These are phyloP conservation scores for Wickerhamiella parazyma DNA, from an alignment of 805 yeast species.

Conservation along the genomic window DNA sequence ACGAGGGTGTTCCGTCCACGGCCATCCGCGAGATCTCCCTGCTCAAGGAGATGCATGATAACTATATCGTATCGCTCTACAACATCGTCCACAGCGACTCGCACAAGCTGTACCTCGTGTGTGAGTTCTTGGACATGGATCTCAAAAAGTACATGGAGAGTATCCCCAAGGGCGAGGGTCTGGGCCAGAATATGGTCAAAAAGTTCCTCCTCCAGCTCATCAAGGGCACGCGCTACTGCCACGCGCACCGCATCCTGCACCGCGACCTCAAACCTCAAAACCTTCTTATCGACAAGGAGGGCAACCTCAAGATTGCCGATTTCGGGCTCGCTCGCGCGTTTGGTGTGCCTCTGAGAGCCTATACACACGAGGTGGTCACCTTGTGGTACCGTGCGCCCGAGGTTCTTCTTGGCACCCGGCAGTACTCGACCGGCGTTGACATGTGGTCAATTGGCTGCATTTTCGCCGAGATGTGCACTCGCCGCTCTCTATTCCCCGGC, in stretches of 20 bases:
- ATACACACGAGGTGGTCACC: constrained; percentile 96
- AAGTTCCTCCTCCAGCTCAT: constrained; percentile 85
- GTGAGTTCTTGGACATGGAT: constrained; percentile 88
- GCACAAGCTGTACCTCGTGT: constrained; percentile 82
- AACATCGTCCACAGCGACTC: constrained; percentile 93
- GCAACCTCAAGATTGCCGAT: constrained; percentile 80
- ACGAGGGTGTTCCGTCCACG: constrained; percentile 97
- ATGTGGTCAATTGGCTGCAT: constrained; percentile 99
- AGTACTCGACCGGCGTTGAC: constrained; percentile 94
- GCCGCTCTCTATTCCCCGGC: constrained; percentile 92
- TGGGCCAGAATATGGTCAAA: constrained; percentile 83
- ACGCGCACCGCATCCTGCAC: constrained; percentile 84
- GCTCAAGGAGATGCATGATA: constrained; percentile 85
- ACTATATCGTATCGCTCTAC: constrained; percentile 77
- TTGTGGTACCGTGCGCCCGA: constrained; percentile 98
- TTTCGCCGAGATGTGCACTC: constrained; percentile 93
- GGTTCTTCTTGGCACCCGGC: constrained; percentile 87
- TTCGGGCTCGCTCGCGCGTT: constrained; percentile 95
- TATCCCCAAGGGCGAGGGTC: constrained; percentile 77
- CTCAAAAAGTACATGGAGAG: constrained; percentile 94
- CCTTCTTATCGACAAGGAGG: constrained; percentile 85
- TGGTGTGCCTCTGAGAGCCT: constrained; percentile 93
- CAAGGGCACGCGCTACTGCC: constrained; percentile 86
- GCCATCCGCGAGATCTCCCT: constrained; percentile 94
- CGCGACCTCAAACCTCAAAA: constrained; percentile 96